Conservation (phyloP, 2,329 filamentous ascomycete species). For the Trichoderma gracile region DNA sequence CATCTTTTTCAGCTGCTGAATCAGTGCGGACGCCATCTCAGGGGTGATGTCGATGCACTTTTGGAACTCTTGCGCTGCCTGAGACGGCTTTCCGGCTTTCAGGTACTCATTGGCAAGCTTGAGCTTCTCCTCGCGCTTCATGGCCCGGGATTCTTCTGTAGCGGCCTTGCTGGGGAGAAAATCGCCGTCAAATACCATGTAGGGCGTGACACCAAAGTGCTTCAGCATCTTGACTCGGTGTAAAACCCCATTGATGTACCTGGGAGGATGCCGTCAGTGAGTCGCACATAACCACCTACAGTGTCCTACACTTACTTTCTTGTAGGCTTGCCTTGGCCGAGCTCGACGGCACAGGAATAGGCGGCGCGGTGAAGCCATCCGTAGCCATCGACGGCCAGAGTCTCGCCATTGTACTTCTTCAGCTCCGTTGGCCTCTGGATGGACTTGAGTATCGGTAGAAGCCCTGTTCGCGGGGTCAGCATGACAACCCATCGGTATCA, state of each 20-base stretch:
- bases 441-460: conserved; percentile 90
- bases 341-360: conserved; percentile 84
- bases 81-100: conserved; percentile 74
- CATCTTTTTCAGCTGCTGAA: conserved; percentile 83
- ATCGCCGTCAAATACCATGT: conserved; percentile 94
- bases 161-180: conserved; percentile 89
- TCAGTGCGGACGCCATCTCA: conserved; percentile 88
- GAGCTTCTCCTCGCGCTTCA: conserved; percentile 74
- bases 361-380: conserved; percentile 97
- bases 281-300: not conserved
- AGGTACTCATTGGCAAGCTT: conserved; percentile 75
- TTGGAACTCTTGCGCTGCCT: conserved; percentile 84
- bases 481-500: not conserved
- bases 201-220: conserved; percentile 91
- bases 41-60: conserved; percentile 96
- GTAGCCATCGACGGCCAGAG: conserved; percentile 93
- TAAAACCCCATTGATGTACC: conserved; percentile 88
- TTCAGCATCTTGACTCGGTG: conserved; percentile 90
- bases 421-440: conserved; percentile 88
- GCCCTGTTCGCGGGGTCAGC: conserved; percentile 55
- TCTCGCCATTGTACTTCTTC: conserved; percentile 84
- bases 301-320: conserved; percentile 38
- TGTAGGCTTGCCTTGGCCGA: conserved; percentile 85
- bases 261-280: conserved; percentile 38
- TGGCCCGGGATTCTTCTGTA: conserved; percentile 77